Percentiles rank a stretch among this genome's conserved stretches.
These are phyloP conservation scores for Linaria vulgaris DNA, from an alignment of 257 asterid species.

Conservation along the genomic window DNA sequence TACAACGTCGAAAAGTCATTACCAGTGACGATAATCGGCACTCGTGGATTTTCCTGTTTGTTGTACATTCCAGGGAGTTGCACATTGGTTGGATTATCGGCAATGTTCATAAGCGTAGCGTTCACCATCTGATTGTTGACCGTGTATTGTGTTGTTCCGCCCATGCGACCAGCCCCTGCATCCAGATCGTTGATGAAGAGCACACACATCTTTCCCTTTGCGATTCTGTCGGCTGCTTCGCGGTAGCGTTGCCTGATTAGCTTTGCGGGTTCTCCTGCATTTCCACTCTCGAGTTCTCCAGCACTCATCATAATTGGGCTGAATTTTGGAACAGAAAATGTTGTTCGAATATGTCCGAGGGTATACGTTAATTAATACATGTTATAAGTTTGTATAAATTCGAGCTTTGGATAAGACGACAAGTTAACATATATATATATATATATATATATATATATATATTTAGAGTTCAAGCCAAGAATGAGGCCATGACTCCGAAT, in stretches of 20 bases:
- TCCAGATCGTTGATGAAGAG: constrained; percentile 69
- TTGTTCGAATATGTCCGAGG: no score
- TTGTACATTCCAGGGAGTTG: constrained; percentile 79
- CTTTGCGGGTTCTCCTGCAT: constrained; percentile 65
- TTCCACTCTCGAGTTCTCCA: constrained; percentile 59
- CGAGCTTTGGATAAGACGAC: no score
- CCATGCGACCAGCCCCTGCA: constrained; percentile 65
- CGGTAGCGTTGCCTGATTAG: constrained; percentile 56
- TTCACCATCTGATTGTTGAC: constrained; percentile 74
- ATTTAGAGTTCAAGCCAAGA: no score
- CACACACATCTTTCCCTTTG: constrained; percentile 55
- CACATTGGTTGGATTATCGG: constrained; percentile 61
- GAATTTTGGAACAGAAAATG: background rate
- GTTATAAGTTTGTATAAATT: no score
- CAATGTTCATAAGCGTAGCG: constrained; percentile 75
- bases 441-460: no score
- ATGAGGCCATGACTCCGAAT: no score
- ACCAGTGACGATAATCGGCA: constrained; percentile 60
- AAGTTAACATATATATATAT: no score
- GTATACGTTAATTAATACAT: no score
- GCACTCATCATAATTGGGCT: constrained; percentile 71
- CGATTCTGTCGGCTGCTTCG: constrained; percentile 53
- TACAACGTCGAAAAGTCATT: constrained; percentile 61
- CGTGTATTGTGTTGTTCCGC: constrained; percentile 69
- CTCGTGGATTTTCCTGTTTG: constrained; percentile 64